Conservation (phyloP, 1,284 basidiomycete species). For the Pseudozyma sp. region DNA sequence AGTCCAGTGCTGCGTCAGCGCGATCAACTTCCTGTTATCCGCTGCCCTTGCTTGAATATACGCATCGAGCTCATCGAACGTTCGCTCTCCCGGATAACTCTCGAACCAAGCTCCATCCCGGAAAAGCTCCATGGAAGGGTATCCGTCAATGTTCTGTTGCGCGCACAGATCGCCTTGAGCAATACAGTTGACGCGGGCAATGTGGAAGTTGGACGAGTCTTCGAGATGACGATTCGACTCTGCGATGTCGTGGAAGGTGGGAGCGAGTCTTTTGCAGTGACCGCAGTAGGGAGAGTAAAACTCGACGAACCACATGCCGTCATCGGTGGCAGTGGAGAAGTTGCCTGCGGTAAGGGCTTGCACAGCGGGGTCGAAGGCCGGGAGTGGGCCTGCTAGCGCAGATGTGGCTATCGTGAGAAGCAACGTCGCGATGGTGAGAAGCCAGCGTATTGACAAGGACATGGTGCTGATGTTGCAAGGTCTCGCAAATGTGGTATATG, state of each 20-base stretch:
- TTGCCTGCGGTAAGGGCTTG: slow-evolving; percentile 30
- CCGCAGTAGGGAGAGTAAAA: slow-evolving; percentile 76
- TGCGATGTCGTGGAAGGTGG: slow-evolving; percentile 82
- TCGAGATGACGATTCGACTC: slow-evolving; percentile 54
- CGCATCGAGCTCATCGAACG: slow-evolving; percentile 29
- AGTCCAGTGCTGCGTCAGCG: not conserved
- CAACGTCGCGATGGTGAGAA: slow-evolving; percentile 2
- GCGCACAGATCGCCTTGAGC: slow-evolving; percentile 56
- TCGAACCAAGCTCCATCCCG: slow-evolving; percentile 45
- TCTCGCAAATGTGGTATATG: no score
- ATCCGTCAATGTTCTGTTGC: slow-evolving; percentile 46
- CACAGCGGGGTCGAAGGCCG: slow-evolving; percentile 22
- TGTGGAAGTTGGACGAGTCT: slow-evolving; percentile 55
- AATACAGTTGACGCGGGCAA: slow-evolving; percentile 65
- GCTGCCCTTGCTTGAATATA: slow-evolving; percentile 43
- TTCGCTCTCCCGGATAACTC: slow-evolving; percentile 41
- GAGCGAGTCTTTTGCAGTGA: slow-evolving; percentile 81
- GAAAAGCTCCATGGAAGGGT: slow-evolving; percentile 56
- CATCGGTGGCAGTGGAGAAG: slow-evolving; percentile 28
- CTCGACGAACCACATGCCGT: slow-evolving; percentile 59
- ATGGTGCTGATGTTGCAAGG: slow-evolving; percentile 3
- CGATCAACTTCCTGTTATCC: slow-evolving; percentile 36
- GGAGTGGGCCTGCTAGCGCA: slow-evolving; percentile 17
- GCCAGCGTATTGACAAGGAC: slow-evolving; percentile 11
- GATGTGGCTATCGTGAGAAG: slow-evolving; percentile 3